These are phyloP conservation scores for Lactarius pseudohatsudake DNA, from an alignment of 768 basidiomycete genomes.

Conservation along the genomic window DNA sequence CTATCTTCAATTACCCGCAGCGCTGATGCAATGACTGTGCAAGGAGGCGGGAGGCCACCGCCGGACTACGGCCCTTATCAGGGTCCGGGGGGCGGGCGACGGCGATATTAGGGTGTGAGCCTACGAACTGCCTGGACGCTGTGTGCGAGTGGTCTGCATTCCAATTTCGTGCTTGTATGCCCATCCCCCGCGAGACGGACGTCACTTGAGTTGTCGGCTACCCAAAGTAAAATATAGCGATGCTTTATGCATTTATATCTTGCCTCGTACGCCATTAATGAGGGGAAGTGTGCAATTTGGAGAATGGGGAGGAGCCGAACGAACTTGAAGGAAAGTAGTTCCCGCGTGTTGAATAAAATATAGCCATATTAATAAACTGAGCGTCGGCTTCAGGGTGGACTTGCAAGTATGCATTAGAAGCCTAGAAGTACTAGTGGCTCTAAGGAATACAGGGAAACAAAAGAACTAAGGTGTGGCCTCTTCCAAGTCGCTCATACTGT, in stretches of 20 bases:
- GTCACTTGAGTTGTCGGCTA: conserved; percentile 6
- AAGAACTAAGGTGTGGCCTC: conserved; percentile 5
- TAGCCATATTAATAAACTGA: not conserved
- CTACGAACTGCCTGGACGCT: not conserved
- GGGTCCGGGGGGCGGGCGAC: conserved; percentile 50
- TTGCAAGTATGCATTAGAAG: conserved; percentile 19
- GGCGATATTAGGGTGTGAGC: conserved; percentile 22
- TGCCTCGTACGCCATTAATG: not conserved
- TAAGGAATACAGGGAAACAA: conserved; percentile 15
- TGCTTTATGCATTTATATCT: not conserved
- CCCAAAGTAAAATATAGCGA: conserved; percentile 20
- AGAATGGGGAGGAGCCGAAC: not conserved
- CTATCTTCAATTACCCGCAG: not conserved
- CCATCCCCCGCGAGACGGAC: conserved; percentile 4
- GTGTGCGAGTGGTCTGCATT: not conserved
- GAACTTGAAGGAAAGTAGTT: not conserved
- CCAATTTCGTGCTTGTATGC: conserved; percentile 8
- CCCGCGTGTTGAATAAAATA: not conserved
- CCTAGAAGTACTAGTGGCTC: conserved; percentile 19
- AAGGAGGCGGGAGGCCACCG: conserved; percentile 65
- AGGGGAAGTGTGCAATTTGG: not conserved
- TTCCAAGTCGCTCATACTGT: not conserved
- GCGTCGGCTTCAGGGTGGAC: not conserved
- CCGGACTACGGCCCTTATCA: conserved; percentile 87
- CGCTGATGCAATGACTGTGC: conserved; percentile 8